Percentiles rank a stretch among this genome's conserved stretches.
Evolutionary conservation across 2,329 filamentous ascomycete species (phyloP).

Genomic region (Alternaria angustiovoidea): DNA sequence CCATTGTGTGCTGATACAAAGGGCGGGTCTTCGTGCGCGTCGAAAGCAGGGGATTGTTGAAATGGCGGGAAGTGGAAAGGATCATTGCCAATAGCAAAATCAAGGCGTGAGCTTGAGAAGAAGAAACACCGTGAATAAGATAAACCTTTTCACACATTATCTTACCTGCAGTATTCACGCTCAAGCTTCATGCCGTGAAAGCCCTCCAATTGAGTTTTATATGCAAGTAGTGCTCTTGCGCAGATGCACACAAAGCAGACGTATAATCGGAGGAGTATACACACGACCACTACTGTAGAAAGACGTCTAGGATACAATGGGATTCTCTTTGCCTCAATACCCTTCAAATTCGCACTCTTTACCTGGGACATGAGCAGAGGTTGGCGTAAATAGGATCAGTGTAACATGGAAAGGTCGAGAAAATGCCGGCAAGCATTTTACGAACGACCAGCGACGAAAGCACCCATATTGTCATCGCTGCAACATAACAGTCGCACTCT

Average conservation of each 20-base stretch:
- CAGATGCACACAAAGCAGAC: not conserved
- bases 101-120: too few species aligned
- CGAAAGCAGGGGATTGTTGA: too few species aligned
- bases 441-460: not conserved
- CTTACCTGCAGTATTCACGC: too few species aligned
- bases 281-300: not conserved
- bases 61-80: too few species aligned
- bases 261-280: not conserved
- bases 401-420: not conserved
- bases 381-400: not conserved
- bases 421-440: not conserved
- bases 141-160: too few species aligned
- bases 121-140: too few species aligned
- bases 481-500: not conserved
- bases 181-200: too few species aligned
- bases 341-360: not conserved
- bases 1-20: too few species aligned
- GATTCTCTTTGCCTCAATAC: not conserved
- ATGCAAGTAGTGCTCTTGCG: not conserved
- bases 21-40: too few species aligned
- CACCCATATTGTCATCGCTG: not conserved
- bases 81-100: too few species aligned
- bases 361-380: not conserved
- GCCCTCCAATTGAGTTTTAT: not conserved
- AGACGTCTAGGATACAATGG: accelerated